Evolutionary conservation across 2,329 filamentous ascomycete species (phyloP), one percentile per base, ranked within the genome.

Genomic region (Elsinoe batatas): DNA sequence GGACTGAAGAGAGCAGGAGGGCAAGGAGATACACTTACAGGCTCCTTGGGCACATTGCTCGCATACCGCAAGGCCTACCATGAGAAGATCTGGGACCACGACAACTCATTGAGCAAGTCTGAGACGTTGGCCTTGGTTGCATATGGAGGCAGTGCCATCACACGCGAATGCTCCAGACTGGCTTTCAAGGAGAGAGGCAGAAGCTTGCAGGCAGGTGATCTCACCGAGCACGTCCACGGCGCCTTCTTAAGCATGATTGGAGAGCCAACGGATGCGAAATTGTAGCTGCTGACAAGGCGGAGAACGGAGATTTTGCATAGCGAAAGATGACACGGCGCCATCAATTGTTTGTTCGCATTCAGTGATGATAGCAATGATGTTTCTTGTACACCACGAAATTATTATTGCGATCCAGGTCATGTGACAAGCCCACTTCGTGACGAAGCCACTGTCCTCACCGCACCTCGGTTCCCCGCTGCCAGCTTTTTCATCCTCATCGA

Each of bases 41-140:
- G 93, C 1, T 84, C 84, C 33, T 74, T 98, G 61, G 93, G 87
- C 1, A 97, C 93, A 3, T 82, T 98, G 62, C 71, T 97, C 60
- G 91, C 82, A 1, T 98, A 91, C 84, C 79, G 91, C 58, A 84
- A 84, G 68, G 89, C 89, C 18, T 98, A 98, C 69, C 76, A 89
- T 54, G 87, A 95, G 57, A 77, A 78, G 26, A 70, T 96, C 3
- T 97, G 91, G 91, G 83, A 78, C 20, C 74, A 77, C 61, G 75
- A 74, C 10, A 69, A 70, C 20, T 72, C 76, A 58, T 74, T 90
- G 73, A 75, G 74, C 12, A 71, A 74, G 11, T 69, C 72, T 5
- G 82, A 84, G 63, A 77, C 80, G 5, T 71, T 96, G 58, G 79
- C 86, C 22, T 72, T 95, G 60, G 88, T 85, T 13, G 91, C 88